Evolutionary conservation across 352 stramenopile genomes (phyloP), one percentile per base, ranked within the genome.

Genomic region (Salisapilia sapeloensis): DNA sequence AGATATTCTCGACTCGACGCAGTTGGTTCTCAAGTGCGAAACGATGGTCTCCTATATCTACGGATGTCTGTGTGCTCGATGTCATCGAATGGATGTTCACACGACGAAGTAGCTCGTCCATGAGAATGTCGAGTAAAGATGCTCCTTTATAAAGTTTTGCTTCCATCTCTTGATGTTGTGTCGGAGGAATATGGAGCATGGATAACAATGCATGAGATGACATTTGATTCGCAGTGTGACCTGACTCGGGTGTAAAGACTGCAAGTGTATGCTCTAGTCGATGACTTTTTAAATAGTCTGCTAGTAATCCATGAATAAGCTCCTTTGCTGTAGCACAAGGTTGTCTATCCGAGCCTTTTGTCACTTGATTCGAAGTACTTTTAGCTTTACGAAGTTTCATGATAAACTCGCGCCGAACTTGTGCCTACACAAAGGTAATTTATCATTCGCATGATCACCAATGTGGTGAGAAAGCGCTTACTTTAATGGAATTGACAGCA

Each of bases 211-310:
- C 63, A 0, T 56, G 47, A 17, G 38, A 49, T 3, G 60, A 43
- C 0, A 79, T 38, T 36, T 64, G 46, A 21, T 67, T 64, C n/a
- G 49, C 45, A 2, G 26, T 28, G 0, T 65, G 62, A 2, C 62
- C 69, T 6, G 72, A 60, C 49, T 84, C 69, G 1, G 65, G 69
- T 4, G 81, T 45, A 49, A 82, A 84, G 12, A 84, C 69, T 0
- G 65, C 62, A 1, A 60, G 31, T 11, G 60, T 76, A 42, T 82
- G 64, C 33, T 80, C 62, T 14, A 84, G 42, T 1, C 31, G 42
- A 11, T 60, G 61, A 13, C 18, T 50, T 20, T 46, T 39, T 16
- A 84, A 39, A 31, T 74, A 84, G 25, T 81, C 64, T 7, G 56
- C 41, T 17, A 84, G 42, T 11, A 84, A 40, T 3, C 64, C 62